Percentiles rank a stretch among this genome's conserved stretches.
These are phyloP conservation scores for Mycena albidolilacea DNA, from an alignment of 768 basidiomycete species.

Conservation along the genomic window DNA sequence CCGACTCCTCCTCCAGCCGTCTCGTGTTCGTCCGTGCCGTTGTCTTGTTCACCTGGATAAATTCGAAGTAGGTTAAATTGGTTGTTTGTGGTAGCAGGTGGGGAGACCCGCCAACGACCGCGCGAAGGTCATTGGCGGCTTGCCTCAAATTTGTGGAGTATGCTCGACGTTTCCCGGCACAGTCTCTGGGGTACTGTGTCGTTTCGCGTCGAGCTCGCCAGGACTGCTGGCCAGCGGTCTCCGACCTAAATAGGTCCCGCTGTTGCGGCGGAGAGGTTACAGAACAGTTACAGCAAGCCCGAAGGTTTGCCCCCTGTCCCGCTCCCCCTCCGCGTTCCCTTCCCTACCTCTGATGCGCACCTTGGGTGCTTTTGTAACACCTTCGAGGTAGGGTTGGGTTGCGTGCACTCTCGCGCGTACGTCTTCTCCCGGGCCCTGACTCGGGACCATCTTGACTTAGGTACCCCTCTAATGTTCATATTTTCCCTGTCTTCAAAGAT, in stretches of 20 bases:
- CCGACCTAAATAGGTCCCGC: slow-evolving; percentile 24
- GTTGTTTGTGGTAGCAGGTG: too few relatives aligned
- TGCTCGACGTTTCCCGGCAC: neutral
- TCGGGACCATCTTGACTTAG: slow-evolving; percentile 5
- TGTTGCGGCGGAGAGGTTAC: slow-evolving; percentile 7
- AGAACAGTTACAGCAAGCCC: neutral
- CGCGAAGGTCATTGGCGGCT: too few relatives aligned
- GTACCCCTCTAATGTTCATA: neutral
- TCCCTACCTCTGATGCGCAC: slow-evolving; percentile 5
- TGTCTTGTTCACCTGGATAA: too few relatives aligned
- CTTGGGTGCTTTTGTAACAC: too few relatives aligned
- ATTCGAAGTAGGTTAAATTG: too few relatives aligned
- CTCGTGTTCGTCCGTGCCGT: too few relatives aligned
- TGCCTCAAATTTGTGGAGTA: slow-evolving; percentile 12
- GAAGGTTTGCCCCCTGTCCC: slow-evolving; percentile 14
- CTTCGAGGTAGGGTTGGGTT: slow-evolving; percentile 6
- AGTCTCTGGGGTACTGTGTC: slow-evolving; percentile 15
- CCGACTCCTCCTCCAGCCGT: too few relatives aligned
- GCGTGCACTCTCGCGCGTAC: neutral
- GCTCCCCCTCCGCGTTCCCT: slow-evolving; percentile 26
- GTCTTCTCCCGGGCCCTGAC: slow-evolving; percentile 27
- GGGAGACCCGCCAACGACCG: too few relatives aligned
- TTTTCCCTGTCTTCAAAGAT: neutral
- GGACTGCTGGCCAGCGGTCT: slow-evolving; percentile 33
- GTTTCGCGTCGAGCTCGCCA: neutral